Percentiles rank a stretch among this genome's conserved stretches.
These are phyloP conservation scores for Moringa oleifera DNA, from an alignment of 345 rosid genomes.

Conservation along the genomic window DNA sequence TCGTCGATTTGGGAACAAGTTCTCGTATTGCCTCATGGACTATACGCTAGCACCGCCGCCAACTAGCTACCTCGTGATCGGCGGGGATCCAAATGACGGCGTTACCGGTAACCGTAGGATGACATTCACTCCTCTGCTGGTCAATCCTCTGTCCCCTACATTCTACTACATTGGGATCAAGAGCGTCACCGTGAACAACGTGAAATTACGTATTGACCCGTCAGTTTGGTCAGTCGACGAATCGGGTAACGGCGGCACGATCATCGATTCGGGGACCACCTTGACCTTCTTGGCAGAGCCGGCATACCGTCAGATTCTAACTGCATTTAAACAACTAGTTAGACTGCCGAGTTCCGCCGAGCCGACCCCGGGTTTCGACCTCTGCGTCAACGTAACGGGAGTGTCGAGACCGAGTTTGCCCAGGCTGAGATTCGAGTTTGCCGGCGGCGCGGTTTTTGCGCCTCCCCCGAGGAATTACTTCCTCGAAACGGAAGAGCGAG, in stretches of 20 bases:
- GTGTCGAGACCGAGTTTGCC: slow-evolving; percentile 37
- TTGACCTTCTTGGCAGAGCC: slow-evolving; percentile 46
- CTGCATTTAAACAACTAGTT: slow-evolving; percentile 38
- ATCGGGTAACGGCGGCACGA: slow-evolving; percentile 77
- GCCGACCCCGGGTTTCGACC: slow-evolving; percentile 61
- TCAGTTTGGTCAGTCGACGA: slow-evolving; percentile 70
- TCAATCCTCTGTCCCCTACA: slow-evolving; percentile 59
- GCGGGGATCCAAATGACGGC: slow-evolving; percentile 21
- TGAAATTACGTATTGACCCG: slow-evolving; percentile 46
- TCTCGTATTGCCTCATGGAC: slow-evolving; percentile 85
- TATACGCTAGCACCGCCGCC: slow-evolving; percentile 83
- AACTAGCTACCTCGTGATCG: slow-evolving; percentile 67
- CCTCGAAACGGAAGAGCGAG: slow-evolving; percentile 48
- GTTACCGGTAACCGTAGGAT: slow-evolving; percentile 11
- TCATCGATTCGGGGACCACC: slow-evolving; percentile 82
- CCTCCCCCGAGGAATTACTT: slow-evolving; percentile 85
- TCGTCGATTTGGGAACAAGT: slow-evolving; percentile 65
- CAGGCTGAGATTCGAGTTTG: slow-evolving; percentile 45
- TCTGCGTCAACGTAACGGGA: slow-evolving; percentile 66
- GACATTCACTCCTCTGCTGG: slow-evolving; percentile 57
- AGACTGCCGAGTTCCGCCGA: slow-evolving; percentile 35
- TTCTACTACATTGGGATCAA: slow-evolving; percentile 61
- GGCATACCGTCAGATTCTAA: slow-evolving; percentile 44
- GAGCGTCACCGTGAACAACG: slow-evolving; percentile 40
- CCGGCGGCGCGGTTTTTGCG: slow-evolving; percentile 41